A percentile compares a stretch with the other conserved stretches of the same genome.
Evolutionary conservation across 129 eudicot genomes (phyloP).

Genomic region (Arctium minus): DNA sequence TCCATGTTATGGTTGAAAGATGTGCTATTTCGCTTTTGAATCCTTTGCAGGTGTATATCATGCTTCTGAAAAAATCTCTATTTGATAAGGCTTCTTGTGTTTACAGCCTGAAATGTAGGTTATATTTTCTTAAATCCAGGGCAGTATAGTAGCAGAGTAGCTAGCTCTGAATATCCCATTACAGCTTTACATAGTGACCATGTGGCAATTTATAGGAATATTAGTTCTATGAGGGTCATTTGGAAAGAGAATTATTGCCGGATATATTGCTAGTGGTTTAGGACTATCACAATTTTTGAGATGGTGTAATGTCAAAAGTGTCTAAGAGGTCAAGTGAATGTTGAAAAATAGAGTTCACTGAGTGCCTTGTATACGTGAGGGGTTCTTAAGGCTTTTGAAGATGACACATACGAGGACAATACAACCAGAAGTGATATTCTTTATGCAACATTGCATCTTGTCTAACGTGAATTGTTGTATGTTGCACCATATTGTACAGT

Average conservation of each 20-base stretch:
- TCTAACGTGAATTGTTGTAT: background rate
- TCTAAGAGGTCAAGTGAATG: background rate
- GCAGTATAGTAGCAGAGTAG: constrained; percentile 3
- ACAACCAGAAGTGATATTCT: background rate
- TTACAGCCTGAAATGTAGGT: background rate
- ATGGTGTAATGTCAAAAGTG: background rate
- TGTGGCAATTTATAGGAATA: background rate
- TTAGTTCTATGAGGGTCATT: background rate
- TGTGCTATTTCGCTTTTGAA: background rate
- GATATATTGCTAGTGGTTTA: constrained; percentile 3
- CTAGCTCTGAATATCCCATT: background rate
- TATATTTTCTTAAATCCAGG: background rate
- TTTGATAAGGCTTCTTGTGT: background rate
- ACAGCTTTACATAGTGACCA: background rate
- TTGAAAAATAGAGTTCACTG: background rate
- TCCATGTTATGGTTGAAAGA: background rate
- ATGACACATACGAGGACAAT: background rate
- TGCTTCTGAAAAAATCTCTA: constrained; percentile 1
- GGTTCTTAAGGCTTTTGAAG: background rate
- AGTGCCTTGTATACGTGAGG: background rate
- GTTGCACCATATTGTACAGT: background rate
- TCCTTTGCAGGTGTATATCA: background rate
- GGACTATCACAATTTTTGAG: background rate
- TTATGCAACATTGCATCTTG: background rate
- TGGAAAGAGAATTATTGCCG: background rate